phyloP scores from a whole-genome alignment of 2,329 filamentous ascomycete genomes.

The Neoarthrinium moseri region DNA sequence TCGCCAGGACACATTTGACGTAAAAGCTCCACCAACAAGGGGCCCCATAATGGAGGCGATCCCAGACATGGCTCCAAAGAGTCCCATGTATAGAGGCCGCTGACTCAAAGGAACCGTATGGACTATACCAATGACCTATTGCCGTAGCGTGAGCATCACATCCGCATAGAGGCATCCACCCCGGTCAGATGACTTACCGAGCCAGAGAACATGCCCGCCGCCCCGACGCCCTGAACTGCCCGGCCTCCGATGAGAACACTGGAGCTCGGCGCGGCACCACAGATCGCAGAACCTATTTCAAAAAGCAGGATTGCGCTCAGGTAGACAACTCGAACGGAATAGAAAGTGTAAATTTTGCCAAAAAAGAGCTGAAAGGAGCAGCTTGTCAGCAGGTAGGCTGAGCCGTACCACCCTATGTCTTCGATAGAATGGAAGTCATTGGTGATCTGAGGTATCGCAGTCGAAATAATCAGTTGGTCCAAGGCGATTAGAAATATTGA shows the following conservation, averaged over 20 bases:
- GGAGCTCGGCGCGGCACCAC: constrained; percentile 36
- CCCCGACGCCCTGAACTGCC: constrained; percentile 37
- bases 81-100: constrained; percentile 31
- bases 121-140: constrained; percentile 3
- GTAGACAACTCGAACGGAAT: constrained; percentile 30
- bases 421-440: constrained; percentile 33
- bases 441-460: constrained; percentile 34
- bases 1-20: constrained; percentile 33
- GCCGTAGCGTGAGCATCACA: not conserved
- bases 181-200: constrained; percentile 16
- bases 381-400: constrained; percentile 33
- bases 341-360: constrained; percentile 37
- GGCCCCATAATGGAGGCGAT: constrained; percentile 32
- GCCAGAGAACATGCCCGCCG: constrained; percentile 35
- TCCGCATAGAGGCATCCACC: constrained; percentile 4
- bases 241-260: constrained; percentile 37
- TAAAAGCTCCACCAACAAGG: constrained; percentile 35
- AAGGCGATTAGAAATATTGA: too few species aligned
- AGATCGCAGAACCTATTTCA: constrained; percentile 36
- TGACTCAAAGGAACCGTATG: constrained; percentile 28
- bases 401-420: constrained; percentile 37
- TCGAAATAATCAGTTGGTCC: not conserved
- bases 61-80: constrained; percentile 32
- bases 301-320: constrained; percentile 30
- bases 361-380: constrained; percentile 37